phyloP scores from a whole-genome alignment of 1,284 basidiomycete species.

The Microbotryum saponariae region DNA sequence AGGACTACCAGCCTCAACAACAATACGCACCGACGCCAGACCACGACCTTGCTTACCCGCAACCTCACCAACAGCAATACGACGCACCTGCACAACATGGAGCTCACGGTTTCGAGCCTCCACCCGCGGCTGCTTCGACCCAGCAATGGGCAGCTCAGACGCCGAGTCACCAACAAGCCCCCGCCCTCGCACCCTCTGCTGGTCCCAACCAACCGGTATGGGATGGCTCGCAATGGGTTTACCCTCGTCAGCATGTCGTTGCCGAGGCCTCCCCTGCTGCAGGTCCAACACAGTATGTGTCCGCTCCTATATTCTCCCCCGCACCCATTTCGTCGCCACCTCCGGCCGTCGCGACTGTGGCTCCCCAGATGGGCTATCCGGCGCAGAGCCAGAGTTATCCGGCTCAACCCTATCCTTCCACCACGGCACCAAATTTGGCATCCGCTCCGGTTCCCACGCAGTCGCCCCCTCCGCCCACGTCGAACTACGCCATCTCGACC shows the following conservation, averaged over 20 bases:
- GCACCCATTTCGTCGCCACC: background rate
- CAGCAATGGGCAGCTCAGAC: background rate
- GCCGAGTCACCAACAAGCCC: background rate
- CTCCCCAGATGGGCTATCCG: background rate
- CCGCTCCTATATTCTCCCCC: background rate
- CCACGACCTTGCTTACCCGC: too few relatives aligned
- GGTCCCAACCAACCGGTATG: slow-evolving; percentile 16
- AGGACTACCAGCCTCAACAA: slow-evolving; percentile 4
- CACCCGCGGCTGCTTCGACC: background rate
- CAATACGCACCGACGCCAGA: background rate
- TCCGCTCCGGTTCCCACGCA: background rate
- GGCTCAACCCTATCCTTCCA: slow-evolving; percentile 1
- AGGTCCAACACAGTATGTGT: background rate
- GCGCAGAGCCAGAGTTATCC: background rate
- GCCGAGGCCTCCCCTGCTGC: background rate
- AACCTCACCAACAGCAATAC: background rate
- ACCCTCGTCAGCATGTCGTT: slow-evolving; percentile 11
- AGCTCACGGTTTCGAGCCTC: background rate
- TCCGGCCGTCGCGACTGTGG: background rate
- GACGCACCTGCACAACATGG: background rate
- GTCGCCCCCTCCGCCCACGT: background rate
- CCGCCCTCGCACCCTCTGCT: background rate
- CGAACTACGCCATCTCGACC: background rate
- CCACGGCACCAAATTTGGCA: background rate
- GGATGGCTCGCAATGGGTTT: slow-evolving; percentile 24